A percentile compares a stretch with the other conserved stretches of the same genome.
Evolutionary conservation across 768 basidiomycete genomes (phyloP).

Genomic region (Amanita inopinata): DNA sequence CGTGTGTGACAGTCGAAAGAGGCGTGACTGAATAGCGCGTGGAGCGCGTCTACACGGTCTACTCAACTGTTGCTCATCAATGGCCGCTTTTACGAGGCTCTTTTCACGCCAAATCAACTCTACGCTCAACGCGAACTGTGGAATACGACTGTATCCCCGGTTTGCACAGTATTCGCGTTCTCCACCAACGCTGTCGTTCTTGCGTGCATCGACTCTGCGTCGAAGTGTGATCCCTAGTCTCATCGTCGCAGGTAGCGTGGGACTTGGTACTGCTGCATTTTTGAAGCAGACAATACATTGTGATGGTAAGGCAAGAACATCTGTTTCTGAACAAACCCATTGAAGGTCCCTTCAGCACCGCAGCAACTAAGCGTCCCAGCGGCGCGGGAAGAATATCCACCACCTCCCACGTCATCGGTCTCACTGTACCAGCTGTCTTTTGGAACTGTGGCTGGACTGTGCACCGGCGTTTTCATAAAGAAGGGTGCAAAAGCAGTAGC

Average conservation of each 20-base stretch:
- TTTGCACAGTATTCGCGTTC: no score
- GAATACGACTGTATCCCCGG: slow-evolving; percentile 12
- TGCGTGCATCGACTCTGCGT: no score
- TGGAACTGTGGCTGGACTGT: slow-evolving; percentile 82
- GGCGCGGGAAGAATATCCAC: slow-evolving; percentile 22
- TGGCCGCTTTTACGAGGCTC: slow-evolving; percentile 1
- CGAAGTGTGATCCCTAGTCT: slow-evolving; percentile 18
- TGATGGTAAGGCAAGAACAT: slow-evolving; percentile 32
- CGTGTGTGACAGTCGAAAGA: no score
- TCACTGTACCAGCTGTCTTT: slow-evolving; percentile 77
- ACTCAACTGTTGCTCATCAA: no score
- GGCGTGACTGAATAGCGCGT: slow-evolving; percentile 1
- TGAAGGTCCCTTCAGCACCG: no score
- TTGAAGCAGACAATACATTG: slow-evolving; percentile 33
- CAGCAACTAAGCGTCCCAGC: no score
- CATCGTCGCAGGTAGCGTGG: slow-evolving; percentile 29
- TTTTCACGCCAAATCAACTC: no score
- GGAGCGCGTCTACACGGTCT: no score
- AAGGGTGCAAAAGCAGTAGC: slow-evolving; percentile 84
- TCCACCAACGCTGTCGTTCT: background rate
- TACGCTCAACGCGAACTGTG: slow-evolving; percentile 4
- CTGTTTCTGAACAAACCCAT: no score
- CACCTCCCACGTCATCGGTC: slow-evolving; percentile 65
- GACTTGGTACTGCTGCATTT: slow-evolving; percentile 33
- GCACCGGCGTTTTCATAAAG: slow-evolving; percentile 89